Evolutionary conservation across 2,329 filamentous ascomycete genomes (phyloP), one percentile per base, ranked within the genome.

Genomic region (Saccharata proteae): DNA sequence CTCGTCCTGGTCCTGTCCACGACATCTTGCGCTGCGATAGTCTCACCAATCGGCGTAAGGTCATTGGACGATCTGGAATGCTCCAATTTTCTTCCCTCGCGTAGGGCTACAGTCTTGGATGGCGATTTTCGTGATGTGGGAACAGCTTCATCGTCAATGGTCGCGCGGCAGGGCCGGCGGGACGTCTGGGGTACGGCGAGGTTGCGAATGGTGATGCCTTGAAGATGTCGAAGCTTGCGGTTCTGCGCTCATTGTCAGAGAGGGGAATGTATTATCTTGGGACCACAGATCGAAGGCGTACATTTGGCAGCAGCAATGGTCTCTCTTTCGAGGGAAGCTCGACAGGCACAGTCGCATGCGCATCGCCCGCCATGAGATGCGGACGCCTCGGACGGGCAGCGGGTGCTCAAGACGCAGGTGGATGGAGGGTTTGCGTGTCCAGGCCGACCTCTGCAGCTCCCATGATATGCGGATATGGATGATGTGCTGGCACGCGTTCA

Each of bases 191-290:
- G 42, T n/a, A 93, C 76, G 39, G 74, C 76, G 25, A 94, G 65
- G 54, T 94, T 94, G 36, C 88, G 82, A 30, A 94, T 62, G 34
- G 81, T 88, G 44, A 96, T 74, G 43, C 83, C 84, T 46, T 82
- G 77, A 4, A 94, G 69, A 62, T 94, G 86, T 33, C 88, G 77
- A 32, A 96, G 67, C 54, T 80, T 85, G 52, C 85, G 81, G 54
- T 93, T 94, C 67, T 90, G 44, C 14, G 2, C 11, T 8, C 10
- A 16, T 10, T 13, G 16, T 16, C 10, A 14, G 8, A 15, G 14
- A 15, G 16, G 13, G 10, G 11, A 24, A 6, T 2, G 4, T 13
- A 26, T 9, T 11, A n/a, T 10, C 4, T 18, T 11, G 16, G 26
- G 4, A 11, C 15, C 9, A 7, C 14, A n/a, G 16, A 15, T 13